These are phyloP conservation scores for Bocquillonia castaneifolia DNA, from an alignment of 441 rosid species.

Conservation along the genomic window DNA sequence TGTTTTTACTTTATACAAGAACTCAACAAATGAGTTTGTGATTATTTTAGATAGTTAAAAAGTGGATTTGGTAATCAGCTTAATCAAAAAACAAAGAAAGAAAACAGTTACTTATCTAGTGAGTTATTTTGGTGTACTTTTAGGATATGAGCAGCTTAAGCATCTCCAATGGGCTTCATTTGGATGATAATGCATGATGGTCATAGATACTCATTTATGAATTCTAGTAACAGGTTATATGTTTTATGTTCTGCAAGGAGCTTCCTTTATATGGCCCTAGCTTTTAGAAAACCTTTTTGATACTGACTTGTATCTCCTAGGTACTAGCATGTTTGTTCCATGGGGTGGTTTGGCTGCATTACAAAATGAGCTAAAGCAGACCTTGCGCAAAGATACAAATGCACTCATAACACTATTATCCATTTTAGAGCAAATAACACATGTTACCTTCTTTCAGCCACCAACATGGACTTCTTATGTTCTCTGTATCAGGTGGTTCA, in stretches of 20 bases:
- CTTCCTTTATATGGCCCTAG: too few species aligned
- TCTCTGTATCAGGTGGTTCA: slow-evolving; percentile 61
- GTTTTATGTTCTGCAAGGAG: too few species aligned
- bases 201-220: background rate
- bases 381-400: background rate
- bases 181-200: background rate
- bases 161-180: background rate
- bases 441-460: background rate
- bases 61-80: too few species aligned
- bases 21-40: slow-evolving; percentile 4
- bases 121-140: background rate
- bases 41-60: slow-evolving; percentile 5
- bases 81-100: too few species aligned
- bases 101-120: background rate
- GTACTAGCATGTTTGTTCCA: background rate
- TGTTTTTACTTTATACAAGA: background rate
- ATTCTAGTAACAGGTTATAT: background rate
- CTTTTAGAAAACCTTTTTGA: background rate
- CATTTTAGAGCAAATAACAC: background rate
- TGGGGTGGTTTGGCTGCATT: background rate
- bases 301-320: slow-evolving; percentile 1
- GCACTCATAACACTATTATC: background rate
- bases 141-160: background rate
- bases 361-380: background rate
- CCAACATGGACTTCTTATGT: slow-evolving; percentile 14